Conservation (phyloP, 371 early-diverging fungal species). For the Chytridiales sp. region DNA sequence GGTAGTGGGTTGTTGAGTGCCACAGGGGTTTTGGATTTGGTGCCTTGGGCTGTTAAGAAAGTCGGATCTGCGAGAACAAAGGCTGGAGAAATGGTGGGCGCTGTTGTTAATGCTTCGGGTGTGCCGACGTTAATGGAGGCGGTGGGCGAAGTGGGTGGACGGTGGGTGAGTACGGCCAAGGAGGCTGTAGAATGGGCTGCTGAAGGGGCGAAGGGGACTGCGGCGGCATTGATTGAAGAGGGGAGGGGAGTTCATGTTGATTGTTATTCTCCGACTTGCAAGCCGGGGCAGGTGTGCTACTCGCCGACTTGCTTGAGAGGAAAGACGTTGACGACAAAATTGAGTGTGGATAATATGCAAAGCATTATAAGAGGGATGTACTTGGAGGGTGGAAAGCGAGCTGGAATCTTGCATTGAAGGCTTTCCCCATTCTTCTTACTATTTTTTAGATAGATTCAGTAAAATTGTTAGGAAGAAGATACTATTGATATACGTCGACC, state of each 20-base stretch:
- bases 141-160: constrained; percentile 16
- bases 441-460: no score
- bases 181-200: constrained; percentile 22
- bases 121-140: constrained; percentile 28
- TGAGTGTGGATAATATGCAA: constrained; percentile 32
- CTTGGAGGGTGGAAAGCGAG: constrained; percentile 22
- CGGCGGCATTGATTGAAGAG: constrained; percentile 33
- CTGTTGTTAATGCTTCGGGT: constrained; percentile 32
- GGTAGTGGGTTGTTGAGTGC: constrained; percentile 37
- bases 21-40: constrained; percentile 41
- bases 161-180: constrained; percentile 2
- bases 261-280: constrained; percentile 41
- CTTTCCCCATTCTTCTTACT: background rate
- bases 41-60: constrained; percentile 35
- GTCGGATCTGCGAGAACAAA: constrained; percentile 5
- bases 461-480: no score
- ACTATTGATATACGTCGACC: no score
- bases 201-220: constrained; percentile 27
- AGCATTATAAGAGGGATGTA: constrained; percentile 37
- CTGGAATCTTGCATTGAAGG: constrained; percentile 27
- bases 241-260: constrained; percentile 34
- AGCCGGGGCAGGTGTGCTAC: constrained; percentile 38
- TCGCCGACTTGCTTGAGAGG: constrained; percentile 41
- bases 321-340: constrained; percentile 13
- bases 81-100: constrained; percentile 16